phyloP scores from a whole-genome alignment of 371 early-diverging fungal genomes.

The Saksenaea oblongispora region DNA sequence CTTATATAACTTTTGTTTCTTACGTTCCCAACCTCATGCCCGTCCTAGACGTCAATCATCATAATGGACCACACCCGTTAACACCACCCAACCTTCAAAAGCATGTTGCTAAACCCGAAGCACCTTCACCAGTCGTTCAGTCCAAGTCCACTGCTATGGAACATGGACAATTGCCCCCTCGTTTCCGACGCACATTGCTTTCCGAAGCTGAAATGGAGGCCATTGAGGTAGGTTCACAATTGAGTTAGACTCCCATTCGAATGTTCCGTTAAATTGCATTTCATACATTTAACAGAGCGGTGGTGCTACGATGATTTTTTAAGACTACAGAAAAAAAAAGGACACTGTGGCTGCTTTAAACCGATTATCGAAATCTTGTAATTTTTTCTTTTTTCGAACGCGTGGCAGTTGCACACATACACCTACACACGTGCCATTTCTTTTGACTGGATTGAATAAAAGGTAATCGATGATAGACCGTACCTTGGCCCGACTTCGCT shows the following conservation, averaged over 20 bases:
- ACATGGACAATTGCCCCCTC: slow-evolving; percentile 38
- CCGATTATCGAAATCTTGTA: neutral
- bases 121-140: slow-evolving; percentile 7
- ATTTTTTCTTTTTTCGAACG: neutral
- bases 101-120: slow-evolving; percentile 42
- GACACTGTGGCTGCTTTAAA: neutral
- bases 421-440: neutral
- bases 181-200: slow-evolving; percentile 38
- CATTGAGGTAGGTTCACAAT: slow-evolving; percentile 36
- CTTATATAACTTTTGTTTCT: neutral
- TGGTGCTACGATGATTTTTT: slow-evolving; percentile 35
- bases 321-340: neutral
- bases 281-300: slow-evolving; percentile 30
- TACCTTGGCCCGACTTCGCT: neutral
- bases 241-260: neutral
- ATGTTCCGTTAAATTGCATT: neutral
- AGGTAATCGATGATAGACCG: neutral
- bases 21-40: neutral
- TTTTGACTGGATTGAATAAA: neutral
- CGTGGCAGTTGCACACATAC: neutral
- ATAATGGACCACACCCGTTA: slow-evolving; percentile 47
- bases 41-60: slow-evolving; percentile 34
- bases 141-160: slow-evolving; percentile 26
- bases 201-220: slow-evolving; percentile 53
- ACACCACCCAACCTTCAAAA: slow-evolving; percentile 52